A percentile compares a stretch with the other conserved stretches of the same genome.
Evolutionary conservation across 768 basidiomycete genomes (phyloP).

Genomic region (Agrocybe chaxingu): DNA sequence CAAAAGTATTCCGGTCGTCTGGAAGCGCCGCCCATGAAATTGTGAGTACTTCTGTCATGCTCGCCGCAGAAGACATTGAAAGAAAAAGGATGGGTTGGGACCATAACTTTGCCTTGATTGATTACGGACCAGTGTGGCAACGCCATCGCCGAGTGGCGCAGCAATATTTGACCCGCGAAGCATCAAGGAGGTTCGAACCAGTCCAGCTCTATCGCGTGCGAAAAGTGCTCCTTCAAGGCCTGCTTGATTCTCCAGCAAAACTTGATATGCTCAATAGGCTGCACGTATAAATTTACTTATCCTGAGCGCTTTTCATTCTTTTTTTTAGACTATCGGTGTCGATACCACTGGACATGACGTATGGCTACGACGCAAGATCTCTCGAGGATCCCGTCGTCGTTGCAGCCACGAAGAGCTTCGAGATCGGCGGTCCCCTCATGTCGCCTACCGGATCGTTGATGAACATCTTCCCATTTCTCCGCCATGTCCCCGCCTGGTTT

Average conservation of each 20-base stretch:
- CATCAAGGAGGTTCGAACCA: conserved; percentile 19
- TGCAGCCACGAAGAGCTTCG: conserved; percentile 26
- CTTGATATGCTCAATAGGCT: conserved; percentile 9
- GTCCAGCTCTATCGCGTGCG: conserved; percentile 26
- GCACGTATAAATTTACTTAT: conserved; percentile 1
- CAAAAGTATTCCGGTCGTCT: too few relatives aligned
- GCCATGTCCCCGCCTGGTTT: conserved; percentile 15
- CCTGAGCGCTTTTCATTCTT: too few relatives aligned
- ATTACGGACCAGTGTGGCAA: conserved; percentile 32
- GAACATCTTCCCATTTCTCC: conserved; percentile 14
- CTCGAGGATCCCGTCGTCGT: conserved; percentile 14
- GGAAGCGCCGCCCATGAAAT: too few relatives aligned
- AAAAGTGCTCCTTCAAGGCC: conserved; percentile 21
- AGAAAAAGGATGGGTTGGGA: conserved; percentile 28
- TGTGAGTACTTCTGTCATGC: too few relatives aligned
- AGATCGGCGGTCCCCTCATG: conserved; percentile 17
- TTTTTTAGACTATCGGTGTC: conserved; percentile 8
- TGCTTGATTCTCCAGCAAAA: conserved; percentile 16
- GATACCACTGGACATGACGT: conserved; percentile 14
- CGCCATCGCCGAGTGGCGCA: conserved; percentile 32
- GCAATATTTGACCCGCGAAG: conserved; percentile 28
- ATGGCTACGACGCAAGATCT: conserved; percentile 15
- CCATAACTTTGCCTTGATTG: conserved; percentile 27
- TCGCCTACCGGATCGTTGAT: conserved; percentile 6
- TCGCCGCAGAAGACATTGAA: not conserved